Percentiles rank a stretch among this genome's conserved stretches.
Conservation (phyloP, 2,329 filamentous ascomycete species). For the Microthyrium microscopicum region DNA sequence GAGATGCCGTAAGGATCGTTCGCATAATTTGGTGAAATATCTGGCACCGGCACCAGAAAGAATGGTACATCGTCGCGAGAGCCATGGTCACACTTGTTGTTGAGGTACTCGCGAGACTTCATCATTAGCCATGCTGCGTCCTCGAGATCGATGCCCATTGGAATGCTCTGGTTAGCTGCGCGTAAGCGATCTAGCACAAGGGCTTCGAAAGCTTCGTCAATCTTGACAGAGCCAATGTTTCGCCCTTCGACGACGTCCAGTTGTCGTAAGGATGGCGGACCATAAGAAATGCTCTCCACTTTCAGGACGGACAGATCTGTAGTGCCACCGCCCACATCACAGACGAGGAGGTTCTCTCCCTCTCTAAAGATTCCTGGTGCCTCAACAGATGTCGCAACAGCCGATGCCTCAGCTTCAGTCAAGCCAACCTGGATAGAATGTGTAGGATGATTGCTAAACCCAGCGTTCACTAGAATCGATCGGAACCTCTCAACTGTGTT, state of each 20-base stretch:
- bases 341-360: conserved; percentile 30
- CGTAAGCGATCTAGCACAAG: conserved; percentile 17
- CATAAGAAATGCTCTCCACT: conserved; percentile 16
- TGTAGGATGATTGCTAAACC: conserved; percentile 27
- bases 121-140: conserved; percentile 25
- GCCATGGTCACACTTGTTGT: conserved; percentile 25
- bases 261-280: conserved; percentile 16
- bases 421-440: conserved; percentile 29
- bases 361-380: conserved; percentile 20
- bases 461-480: conserved; percentile 28
- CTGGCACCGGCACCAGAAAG: conserved; percentile 22
- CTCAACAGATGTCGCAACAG: conserved; percentile 29
- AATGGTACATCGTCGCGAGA: conserved; percentile 19
- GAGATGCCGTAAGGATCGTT: conserved; percentile 18
- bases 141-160: conserved; percentile 16
- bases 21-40: conserved; percentile 16
- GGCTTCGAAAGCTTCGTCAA: conserved; percentile 24
- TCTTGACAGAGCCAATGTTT: conserved; percentile 25
- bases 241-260: conserved; percentile 21
- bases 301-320: conserved; percentile 23
- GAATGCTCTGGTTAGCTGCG: conserved; percentile 13
- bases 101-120: conserved; percentile 23
- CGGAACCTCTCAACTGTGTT: conserved; percentile 36
- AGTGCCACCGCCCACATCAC: conserved; percentile 35
- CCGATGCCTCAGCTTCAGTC: conserved; percentile 38